Evolutionary conservation across 1,139 yeast species (phyloP), one percentile per base, ranked within the genome.

Genomic region (Hansenula sp.): DNA sequence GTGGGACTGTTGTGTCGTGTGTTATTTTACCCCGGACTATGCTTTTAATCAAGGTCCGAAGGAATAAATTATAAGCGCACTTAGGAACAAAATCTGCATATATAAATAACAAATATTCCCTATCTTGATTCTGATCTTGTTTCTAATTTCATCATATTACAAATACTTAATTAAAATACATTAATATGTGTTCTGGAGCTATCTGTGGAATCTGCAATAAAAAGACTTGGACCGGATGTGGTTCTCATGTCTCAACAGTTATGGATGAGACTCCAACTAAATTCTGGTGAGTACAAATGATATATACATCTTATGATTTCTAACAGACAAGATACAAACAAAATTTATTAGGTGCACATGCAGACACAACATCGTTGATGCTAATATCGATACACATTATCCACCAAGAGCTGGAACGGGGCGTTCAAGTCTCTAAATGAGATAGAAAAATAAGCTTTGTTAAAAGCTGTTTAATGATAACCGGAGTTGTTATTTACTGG

Each of bases 141-240:
- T n/a, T n/a, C n/a, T n/a, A n/a, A n/a, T n/a, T n/a, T n/a, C n/a
- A n/a, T n/a, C n/a, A n/a, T n/a, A n/a, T n/a, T n/a, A n/a, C n/a
- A n/a, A n/a, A n/a, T n/a, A 9, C 4, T 29, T 29, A 7, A 29
- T 9, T 10, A 13, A 31, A 4, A n/a, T 21, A 14, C 17, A 16
- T 17, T 27, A 59, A 18, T 34, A 64, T 64, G 68, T 64, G 68
- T 42, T 48, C 54, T 28, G 57, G 66, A 28, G 61, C 67, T 26
- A 59, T 65, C 38, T 66, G 71, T 45, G 69, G 66, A 24, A 50
- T 65, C 10, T 66, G 71, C 52, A 59, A 65, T 44, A 63, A 62
- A 43, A 63, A 65, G 42, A 56, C 69, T 25, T 70, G 75, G 75
- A 64, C 71, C 28, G 73, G 73, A 13, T 65, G 70, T 43, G 70